Conservation (phyloP, 306 rosid species). For the Cyamopsis tetragonoloba region DNA sequence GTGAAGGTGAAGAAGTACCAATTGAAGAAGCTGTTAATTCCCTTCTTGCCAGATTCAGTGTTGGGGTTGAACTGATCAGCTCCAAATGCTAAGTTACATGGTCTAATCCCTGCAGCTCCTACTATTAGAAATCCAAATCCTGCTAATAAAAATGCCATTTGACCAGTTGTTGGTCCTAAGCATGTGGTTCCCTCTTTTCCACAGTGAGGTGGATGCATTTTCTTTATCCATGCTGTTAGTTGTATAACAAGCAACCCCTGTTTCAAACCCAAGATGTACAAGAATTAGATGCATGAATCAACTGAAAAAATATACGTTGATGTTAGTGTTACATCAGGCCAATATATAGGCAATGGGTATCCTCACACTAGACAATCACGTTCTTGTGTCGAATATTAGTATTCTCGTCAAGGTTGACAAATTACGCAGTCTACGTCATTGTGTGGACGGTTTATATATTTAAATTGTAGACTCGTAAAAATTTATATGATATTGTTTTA, state of each 20-base stretch:
- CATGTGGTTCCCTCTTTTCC: slow-evolving; percentile 35
- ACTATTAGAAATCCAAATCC: slow-evolving; percentile 56
- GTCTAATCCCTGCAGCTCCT: slow-evolving; percentile 85
- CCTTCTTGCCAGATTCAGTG: slow-evolving; percentile 74
- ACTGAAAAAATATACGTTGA: no score
- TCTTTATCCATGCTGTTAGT: slow-evolving; percentile 68
- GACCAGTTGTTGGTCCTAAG: slow-evolving; percentile 56
- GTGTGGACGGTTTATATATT: no score
- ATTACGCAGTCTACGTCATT: no score
- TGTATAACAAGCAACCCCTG: slow-evolving; percentile 75
- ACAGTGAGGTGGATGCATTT: slow-evolving; percentile 70
- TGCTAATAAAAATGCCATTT: slow-evolving; percentile 50
- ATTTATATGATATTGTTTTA: no score
- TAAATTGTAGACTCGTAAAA: no score
- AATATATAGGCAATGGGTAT: no score
- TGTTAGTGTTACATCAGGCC: no score
- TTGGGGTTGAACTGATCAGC: slow-evolving; percentile 86
- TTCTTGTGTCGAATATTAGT: no score
- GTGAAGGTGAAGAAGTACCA: slow-evolving; percentile 85
- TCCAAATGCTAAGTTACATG: slow-evolving; percentile 91
- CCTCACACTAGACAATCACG: no score
- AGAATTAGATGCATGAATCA: neutral
- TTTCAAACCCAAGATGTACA: neutral
- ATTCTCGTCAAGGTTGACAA: no score
- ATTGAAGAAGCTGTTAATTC: slow-evolving; percentile 86